A percentile compares a stretch with the other conserved stretches of the same genome.
These are phyloP conservation scores for Coemansia guatemalensis DNA, from an alignment of 192 early-diverging fungal genomes.

Conservation along the genomic window DNA sequence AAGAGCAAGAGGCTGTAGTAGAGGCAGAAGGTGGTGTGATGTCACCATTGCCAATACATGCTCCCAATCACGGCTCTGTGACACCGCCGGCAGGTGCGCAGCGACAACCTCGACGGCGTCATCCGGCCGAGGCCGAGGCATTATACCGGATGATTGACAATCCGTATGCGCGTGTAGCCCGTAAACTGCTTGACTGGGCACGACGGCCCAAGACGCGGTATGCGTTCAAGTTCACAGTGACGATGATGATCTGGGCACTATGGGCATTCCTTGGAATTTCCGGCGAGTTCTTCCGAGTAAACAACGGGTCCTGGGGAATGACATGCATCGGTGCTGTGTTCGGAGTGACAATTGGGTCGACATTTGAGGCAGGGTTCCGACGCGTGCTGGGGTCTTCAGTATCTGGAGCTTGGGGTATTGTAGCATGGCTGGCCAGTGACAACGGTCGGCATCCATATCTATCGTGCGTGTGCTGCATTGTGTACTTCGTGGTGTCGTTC, in stretches of 20 bases:
- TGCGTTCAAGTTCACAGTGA: constrained; percentile 41
- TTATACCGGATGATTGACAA: constrained; percentile 25
- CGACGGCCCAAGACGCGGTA: constrained; percentile 35
- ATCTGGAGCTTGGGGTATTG: constrained; percentile 42
- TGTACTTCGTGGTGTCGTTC: constrained; percentile 36
- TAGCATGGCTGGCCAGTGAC: constrained; percentile 32
- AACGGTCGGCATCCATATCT: constrained; percentile 11
- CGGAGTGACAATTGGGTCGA: constrained; percentile 41
- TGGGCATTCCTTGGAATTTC: constrained; percentile 39
- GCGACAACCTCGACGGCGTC: not conserved
- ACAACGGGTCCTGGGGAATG: constrained; percentile 37
- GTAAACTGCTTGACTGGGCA: constrained; percentile 21
- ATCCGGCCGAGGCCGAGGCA: constrained; percentile 7
- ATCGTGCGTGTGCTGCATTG: constrained; percentile 25
- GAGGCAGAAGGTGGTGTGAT: not conserved
- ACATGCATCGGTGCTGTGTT: constrained; percentile 34
- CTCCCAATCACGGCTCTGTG: not conserved
- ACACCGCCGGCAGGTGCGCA: not conserved
- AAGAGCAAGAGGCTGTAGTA: not conserved
- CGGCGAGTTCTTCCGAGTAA: constrained; percentile 16
- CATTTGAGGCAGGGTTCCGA: constrained; percentile 24
- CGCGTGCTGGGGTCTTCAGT: constrained; percentile 24
- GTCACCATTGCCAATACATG: not conserved
- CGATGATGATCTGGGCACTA: constrained; percentile 44
- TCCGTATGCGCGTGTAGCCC: constrained; percentile 12